Percentiles rank a stretch among this genome's conserved stretches.
Evolutionary conservation across 2,329 filamentous ascomycete species (phyloP).

Genomic region (Aspergillus alliaceus): DNA sequence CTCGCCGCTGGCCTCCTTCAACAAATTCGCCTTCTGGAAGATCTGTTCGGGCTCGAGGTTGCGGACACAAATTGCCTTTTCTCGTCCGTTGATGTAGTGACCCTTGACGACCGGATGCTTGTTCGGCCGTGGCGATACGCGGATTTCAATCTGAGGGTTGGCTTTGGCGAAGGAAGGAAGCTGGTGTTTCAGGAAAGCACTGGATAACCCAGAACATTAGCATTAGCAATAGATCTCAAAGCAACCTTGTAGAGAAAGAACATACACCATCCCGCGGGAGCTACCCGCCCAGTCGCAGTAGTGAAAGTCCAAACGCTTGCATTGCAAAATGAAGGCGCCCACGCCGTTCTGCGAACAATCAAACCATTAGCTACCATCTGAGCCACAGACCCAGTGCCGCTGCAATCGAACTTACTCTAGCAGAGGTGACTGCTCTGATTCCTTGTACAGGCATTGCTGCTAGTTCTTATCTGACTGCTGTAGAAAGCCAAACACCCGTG

Average conservation of each 20-base stretch:
- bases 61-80: conserved; percentile 83
- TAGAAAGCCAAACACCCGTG: not conserved
- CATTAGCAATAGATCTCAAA: not conserved
- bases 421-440: conserved; percentile 55
- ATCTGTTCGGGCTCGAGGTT: conserved; percentile 82
- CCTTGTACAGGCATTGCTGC: conserved; percentile 47
- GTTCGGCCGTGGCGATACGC: conserved; percentile 83
- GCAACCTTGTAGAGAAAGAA: conserved; percentile 10
- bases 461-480: conserved; percentile 7
- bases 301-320: conserved; percentile 91
- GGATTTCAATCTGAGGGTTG: conserved; percentile 89
- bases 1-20: conserved; percentile 49
- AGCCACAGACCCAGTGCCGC: not conserved
- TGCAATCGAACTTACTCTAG: conserved; percentile 49
- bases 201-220: conserved; percentile 35
- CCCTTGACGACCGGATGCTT: conserved; percentile 87
- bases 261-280: conserved; percentile 91
- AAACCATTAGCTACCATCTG: conserved; percentile 3
- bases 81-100: conserved; percentile 86
- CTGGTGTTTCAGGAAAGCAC: conserved; percentile 75
- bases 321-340: conserved; percentile 94
- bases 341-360: conserved; percentile 74
- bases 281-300: conserved; percentile 97
- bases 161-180: conserved; percentile 75
- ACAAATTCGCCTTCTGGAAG: conserved; percentile 66